A percentile compares a stretch with the other conserved stretches of the same genome.
These are phyloP conservation scores for Alternaria brassicae DNA, from an alignment of 2,329 filamentous ascomycete genomes.

Conservation along the genomic window DNA sequence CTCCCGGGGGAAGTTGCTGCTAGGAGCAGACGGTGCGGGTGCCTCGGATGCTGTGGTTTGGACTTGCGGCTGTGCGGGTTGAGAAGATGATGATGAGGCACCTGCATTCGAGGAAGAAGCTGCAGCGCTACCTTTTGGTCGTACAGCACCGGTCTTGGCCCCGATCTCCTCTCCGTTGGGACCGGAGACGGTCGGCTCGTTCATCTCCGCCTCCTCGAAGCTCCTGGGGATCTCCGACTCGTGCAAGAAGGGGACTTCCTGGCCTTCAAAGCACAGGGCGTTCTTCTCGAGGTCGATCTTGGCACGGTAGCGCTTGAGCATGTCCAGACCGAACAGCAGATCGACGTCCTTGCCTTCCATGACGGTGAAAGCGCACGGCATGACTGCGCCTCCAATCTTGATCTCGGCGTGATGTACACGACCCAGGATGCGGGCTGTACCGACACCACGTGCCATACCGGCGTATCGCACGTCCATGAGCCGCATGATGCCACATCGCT, in stretches of 20 bases:
- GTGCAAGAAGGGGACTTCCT: constrained; percentile 87
- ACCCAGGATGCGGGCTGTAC: constrained; percentile 91
- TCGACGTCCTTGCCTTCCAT: constrained; percentile 99
- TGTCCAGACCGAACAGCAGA: constrained; percentile 89
- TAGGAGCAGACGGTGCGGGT: constrained; percentile 23
- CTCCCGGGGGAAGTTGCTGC: constrained; percentile 62
- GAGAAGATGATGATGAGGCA: constrained; percentile 21
- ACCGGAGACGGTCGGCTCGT: constrained; percentile 84
- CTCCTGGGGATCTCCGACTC: constrained; percentile 94
- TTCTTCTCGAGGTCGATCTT: constrained; percentile 87
- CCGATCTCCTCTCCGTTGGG: constrained; percentile 91
- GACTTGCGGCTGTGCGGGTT: constrained; percentile 17
- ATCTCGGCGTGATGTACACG: constrained; percentile 96
- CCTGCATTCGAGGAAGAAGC: constrained; percentile 33
- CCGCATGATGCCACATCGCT: constrained; percentile 93
- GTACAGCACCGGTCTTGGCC: constrained; percentile 78
- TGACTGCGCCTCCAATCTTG: constrained; percentile 84
- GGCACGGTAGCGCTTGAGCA: constrained; percentile 95
- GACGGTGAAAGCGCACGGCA: constrained; percentile 96
- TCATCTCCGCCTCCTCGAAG: constrained; percentile 71
- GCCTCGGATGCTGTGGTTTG: constrained; percentile 22
- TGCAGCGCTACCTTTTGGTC: constrained; percentile 55
- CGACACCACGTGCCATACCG: constrained; percentile 90
- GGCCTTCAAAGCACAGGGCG: constrained; percentile 84
- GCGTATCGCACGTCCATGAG: constrained; percentile 92